Conservation (phyloP, 2,329 filamentous ascomycete genomes). For the Raffaelea arxii region DNA sequence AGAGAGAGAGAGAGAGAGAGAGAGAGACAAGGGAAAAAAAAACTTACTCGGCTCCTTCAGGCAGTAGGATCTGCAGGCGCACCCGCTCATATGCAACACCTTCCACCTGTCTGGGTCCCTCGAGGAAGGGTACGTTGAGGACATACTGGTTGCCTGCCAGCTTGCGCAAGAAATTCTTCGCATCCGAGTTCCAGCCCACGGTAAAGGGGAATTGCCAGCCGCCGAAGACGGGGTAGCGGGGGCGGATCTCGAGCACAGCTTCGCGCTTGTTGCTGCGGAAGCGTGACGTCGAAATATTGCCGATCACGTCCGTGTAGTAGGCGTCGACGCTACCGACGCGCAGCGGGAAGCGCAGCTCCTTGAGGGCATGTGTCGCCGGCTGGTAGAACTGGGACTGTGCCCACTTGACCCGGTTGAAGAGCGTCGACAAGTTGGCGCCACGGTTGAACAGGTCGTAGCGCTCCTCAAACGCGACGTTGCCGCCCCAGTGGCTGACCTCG, state of each 20-base stretch:
- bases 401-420: slow-evolving; percentile 72
- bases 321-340: slow-evolving; percentile 70
- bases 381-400: slow-evolving; percentile 65
- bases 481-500: slow-evolving; percentile 96
- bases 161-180: slow-evolving; percentile 65
- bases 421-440: slow-evolving; percentile 64
- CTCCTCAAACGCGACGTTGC: slow-evolving; percentile 92
- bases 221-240: slow-evolving; percentile 91
- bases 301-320: slow-evolving; percentile 94
- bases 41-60: slow-evolving; percentile 78
- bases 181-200: slow-evolving; percentile 87
- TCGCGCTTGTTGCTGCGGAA: slow-evolving; percentile 72
- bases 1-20: no score
- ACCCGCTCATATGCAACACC: slow-evolving; percentile 79
- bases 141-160: slow-evolving; percentile 62
- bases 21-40: not conserved
- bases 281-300: slow-evolving; percentile 88
- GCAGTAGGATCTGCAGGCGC: slow-evolving; percentile 72
- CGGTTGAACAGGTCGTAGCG: slow-evolving; percentile 81
- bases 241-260: slow-evolving; percentile 81
- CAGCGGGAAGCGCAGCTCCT: slow-evolving; percentile 72
- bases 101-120: slow-evolving; percentile 79
- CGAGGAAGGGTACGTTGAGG: slow-evolving; percentile 83
- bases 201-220: slow-evolving; percentile 98
- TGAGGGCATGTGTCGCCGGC: slow-evolving; percentile 67